These are phyloP conservation scores for Diplodia mutila DNA, from an alignment of 2,329 filamentous ascomycete genomes.

Conservation along the genomic window DNA sequence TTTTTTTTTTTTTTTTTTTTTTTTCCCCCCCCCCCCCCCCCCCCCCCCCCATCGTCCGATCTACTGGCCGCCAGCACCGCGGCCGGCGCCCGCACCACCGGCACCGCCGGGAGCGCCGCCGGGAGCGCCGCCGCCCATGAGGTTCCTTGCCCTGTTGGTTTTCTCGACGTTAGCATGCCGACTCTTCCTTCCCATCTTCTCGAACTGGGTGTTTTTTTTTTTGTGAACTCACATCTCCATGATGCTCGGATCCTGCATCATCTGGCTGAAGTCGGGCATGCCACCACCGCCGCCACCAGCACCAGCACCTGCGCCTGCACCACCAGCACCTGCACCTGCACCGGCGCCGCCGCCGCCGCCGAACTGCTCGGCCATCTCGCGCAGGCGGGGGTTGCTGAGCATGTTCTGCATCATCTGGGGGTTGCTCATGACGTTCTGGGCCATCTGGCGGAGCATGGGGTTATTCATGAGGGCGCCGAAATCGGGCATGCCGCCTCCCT, in stretches of 20 bases:
- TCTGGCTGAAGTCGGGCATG: slow-evolving; percentile 80
- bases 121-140: slow-evolving; percentile 61
- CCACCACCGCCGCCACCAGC: slow-evolving; percentile 64
- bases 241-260: slow-evolving; percentile 93
- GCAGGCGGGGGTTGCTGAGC: slow-evolving; percentile 89
- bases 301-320: slow-evolving; percentile 38
- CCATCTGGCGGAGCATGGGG: slow-evolving; percentile 98
- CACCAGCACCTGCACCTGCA: slow-evolving; percentile 37
- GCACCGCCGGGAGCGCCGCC: slow-evolving; percentile 26
- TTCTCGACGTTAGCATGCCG: not conserved
- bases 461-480: slow-evolving; percentile 89
- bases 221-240: slow-evolving; percentile 79
- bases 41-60: not conserved
- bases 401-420: slow-evolving; percentile 88
- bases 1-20: not conserved
- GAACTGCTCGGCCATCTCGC: slow-evolving; percentile 85
- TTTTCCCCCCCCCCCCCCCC: too few relatives aligned
- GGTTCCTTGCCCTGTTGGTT: slow-evolving; percentile 64
- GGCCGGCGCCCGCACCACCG: slow-evolving; percentile 4
- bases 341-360: slow-evolving; percentile 53
- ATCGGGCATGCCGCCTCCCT: slow-evolving; percentile 81
- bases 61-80: slow-evolving; percentile 17
- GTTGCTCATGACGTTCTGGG: slow-evolving; percentile 96
- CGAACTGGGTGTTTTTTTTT: too few relatives aligned
- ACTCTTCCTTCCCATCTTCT: too few relatives aligned